Evolutionary conservation across 768 basidiomycete species (phyloP).

Genomic region (Calocybe gangraenosa): DNA sequence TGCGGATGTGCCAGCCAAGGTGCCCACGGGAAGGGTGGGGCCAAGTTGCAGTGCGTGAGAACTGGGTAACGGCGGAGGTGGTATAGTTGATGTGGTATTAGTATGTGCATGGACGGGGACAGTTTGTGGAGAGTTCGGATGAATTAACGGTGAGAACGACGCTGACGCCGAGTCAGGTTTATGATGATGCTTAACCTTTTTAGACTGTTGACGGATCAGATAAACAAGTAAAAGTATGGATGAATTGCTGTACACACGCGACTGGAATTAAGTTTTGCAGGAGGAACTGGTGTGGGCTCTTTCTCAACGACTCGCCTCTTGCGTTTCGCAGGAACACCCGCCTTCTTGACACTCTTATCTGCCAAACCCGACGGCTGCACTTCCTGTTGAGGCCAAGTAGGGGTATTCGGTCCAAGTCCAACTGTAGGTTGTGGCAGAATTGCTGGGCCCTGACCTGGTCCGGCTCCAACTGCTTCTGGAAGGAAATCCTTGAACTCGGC

Average conservation of each 20-base stretch:
- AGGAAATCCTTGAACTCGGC: slow-evolving; percentile 81
- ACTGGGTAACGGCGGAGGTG: slow-evolving; percentile 16
- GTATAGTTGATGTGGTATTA: not conserved
- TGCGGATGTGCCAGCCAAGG: slow-evolving; percentile 35
- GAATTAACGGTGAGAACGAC: slow-evolving; percentile 48
- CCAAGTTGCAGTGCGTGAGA: slow-evolving; percentile 19
- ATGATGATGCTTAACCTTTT: slow-evolving; percentile 62
- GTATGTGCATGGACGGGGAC: slow-evolving; percentile 27
- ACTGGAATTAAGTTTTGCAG: slow-evolving; percentile 43
- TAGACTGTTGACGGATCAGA: slow-evolving; percentile 34
- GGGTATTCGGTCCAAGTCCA: slow-evolving; percentile 22
- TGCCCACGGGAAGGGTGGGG: slow-evolving; percentile 25
- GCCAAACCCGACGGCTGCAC: slow-evolving; percentile 30
- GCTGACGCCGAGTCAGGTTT: slow-evolving; percentile 51
- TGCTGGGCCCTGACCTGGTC: slow-evolving; percentile 36
- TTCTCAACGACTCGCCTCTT: slow-evolving; percentile 65
- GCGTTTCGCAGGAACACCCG: slow-evolving; percentile 43
- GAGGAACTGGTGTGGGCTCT: slow-evolving; percentile 58
- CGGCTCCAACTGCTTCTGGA: slow-evolving; percentile 52
- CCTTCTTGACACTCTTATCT: slow-evolving; percentile 41
- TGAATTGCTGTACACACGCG: slow-evolving; percentile 33
- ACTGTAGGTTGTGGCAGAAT: slow-evolving; percentile 44
- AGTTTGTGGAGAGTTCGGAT: slow-evolving; percentile 39
- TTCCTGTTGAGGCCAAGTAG: slow-evolving; percentile 38
- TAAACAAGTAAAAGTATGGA: not conserved